Evolutionary conservation across 148 eudicot species (phyloP).

Genomic region (Tetragonia tetragonoides): DNA sequence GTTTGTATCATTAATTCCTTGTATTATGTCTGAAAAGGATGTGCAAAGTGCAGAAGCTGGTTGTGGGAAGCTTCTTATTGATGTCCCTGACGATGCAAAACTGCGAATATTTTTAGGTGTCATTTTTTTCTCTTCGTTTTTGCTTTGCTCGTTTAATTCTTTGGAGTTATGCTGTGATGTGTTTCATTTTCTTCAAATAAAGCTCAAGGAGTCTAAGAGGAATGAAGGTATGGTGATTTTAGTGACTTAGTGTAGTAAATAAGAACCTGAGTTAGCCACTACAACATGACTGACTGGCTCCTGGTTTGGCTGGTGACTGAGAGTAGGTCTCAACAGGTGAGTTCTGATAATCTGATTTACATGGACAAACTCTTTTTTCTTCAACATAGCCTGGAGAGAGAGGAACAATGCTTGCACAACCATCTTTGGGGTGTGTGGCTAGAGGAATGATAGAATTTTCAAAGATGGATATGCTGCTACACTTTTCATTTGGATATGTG

Average conservation of each 20-base stretch:
- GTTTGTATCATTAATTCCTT: constrained; percentile 59
- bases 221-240: neutral
- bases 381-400: no score
- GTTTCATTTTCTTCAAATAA: neutral
- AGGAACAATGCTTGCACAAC: neutral
- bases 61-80: constrained; percentile 46
- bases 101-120: constrained; percentile 61
- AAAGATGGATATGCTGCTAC: neutral
- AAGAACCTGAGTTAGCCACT: neutral
- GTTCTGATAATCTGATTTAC: no score
- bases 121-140: neutral
- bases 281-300: neutral
- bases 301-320: neutral
- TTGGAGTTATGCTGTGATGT: neutral
- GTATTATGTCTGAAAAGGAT: constrained; percentile 44
- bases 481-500: no score
- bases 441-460: neutral
- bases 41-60: constrained; percentile 44
- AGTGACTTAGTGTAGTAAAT: neutral
- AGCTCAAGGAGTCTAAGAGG: neutral
- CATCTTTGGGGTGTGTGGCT: neutral
- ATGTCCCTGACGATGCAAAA: constrained; percentile 55
- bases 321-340: no score
- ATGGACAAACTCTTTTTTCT: no score
- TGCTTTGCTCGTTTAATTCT: neutral